Conservation (phyloP, 108 stramenopile genomes). For the Nitzschia palea region DNA sequence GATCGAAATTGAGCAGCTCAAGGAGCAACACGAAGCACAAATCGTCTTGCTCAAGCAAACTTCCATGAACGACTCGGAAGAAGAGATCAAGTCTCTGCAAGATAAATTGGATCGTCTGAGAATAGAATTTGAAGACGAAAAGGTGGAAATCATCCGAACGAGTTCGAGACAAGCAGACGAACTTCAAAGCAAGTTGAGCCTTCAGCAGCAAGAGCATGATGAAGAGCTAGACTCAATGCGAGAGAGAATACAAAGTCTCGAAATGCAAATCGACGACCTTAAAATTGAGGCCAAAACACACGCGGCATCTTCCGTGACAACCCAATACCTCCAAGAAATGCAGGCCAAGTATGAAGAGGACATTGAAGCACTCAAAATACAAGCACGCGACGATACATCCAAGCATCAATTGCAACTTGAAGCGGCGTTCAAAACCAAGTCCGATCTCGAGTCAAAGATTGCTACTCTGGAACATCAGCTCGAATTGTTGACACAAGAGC, state of each 20-base stretch:
- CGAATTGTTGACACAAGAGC: neutral
- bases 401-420: conserved; percentile 6
- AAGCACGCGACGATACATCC: neutral
- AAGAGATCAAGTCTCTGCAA: conserved; percentile 14
- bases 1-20: conserved; percentile 14
- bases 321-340: conserved; percentile 7
- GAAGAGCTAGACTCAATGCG: conserved; percentile 10
- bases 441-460: conserved; percentile 5
- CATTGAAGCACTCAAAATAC: neutral
- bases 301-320: neutral
- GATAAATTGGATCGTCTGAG: conserved; percentile 17
- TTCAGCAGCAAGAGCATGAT: conserved; percentile 16
- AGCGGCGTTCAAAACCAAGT: neutral
- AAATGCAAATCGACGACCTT: neutral
- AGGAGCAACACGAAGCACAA: conserved; percentile 4
- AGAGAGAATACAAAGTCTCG: conserved; percentile 3
- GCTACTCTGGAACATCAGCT: conserved; percentile 5
- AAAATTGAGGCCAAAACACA: neutral
- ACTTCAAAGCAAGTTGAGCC: conserved; percentile 16
- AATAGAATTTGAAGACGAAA: conserved; percentile 20
- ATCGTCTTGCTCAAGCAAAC: neutral
- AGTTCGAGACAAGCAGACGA: conserved; percentile 15
- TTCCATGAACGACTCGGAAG: conserved; percentile 8
- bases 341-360: conserved; percentile 7
- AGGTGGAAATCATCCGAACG: conserved; percentile 10